These are phyloP conservation scores for Lichtheimia ornata DNA, from an alignment of 371 early-diverging fungal genomes.

Conservation along the genomic window DNA sequence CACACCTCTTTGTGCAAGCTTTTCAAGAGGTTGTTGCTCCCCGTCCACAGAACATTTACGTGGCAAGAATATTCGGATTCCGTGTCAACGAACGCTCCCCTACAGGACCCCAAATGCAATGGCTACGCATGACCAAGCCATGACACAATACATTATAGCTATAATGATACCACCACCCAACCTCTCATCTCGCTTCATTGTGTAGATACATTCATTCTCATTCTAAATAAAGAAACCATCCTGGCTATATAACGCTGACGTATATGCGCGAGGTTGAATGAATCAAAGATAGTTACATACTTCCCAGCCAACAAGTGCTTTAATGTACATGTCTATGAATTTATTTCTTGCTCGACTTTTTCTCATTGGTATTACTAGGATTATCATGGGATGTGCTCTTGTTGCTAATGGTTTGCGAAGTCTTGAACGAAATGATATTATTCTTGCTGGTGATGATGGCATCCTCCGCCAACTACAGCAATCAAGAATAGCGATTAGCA, in stretches of 20 bases:
- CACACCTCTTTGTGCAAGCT: constrained; percentile 86
- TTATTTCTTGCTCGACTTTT: constrained; percentile 1
- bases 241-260: no score
- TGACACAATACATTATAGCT: no score
- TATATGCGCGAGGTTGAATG: no score
- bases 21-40: constrained; percentile 73
- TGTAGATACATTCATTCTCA: no score
- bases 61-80: constrained; percentile 83
- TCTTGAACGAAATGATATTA: constrained; percentile 67
- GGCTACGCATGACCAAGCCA: constrained; percentile 62
- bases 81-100: constrained; percentile 59
- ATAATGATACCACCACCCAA: no score
- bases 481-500: background rate
- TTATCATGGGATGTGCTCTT: constrained; percentile 2
- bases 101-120: constrained; percentile 74
- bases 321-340: background rate
- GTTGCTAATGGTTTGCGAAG: constrained; percentile 35
- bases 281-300: no score
- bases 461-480: constrained; percentile 61
- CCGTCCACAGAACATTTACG: constrained; percentile 52
- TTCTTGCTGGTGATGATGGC: constrained; percentile 56
- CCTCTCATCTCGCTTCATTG: no score
- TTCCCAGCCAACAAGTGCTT: no score
- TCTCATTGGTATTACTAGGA: background rate
- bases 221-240: no score